Conservation (phyloP, 257 asterid genomes). For the Solanum lycopersicoides region DNA sequence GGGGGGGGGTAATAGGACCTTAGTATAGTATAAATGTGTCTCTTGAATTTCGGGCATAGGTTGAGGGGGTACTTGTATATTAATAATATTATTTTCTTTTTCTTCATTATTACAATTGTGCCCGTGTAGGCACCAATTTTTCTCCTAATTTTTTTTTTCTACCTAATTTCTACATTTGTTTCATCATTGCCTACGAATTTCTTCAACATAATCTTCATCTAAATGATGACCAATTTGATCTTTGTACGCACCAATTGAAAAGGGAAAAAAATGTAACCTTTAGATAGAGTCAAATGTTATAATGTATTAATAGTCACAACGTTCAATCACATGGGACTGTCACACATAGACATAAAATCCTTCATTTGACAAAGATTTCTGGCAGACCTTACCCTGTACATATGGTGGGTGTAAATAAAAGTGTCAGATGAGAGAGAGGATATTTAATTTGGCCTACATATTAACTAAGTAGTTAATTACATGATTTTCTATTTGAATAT, state of each 20-base stretch:
- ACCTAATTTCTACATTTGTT: background rate
- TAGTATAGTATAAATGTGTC: too few species aligned
- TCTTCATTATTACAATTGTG: background rate
- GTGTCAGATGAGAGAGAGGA: background rate
- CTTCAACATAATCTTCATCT: background rate
- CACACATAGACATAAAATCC: background rate
- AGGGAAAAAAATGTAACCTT: background rate
- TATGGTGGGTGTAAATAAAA: background rate
- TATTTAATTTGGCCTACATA: background rate
- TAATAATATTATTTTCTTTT: background rate
- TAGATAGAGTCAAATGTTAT: background rate
- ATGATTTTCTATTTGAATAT: background rate
- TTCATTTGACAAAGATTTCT: background rate
- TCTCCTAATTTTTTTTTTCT: background rate
- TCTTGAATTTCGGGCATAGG: too few species aligned
- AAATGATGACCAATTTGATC: background rate
- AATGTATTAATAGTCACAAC: background rate
- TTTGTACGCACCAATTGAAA: background rate
- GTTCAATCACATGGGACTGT: background rate
- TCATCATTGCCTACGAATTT: conserved; percentile 5
- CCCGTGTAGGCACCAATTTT: background rate
- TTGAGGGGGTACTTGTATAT: too few species aligned
- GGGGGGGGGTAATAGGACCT: too few species aligned
- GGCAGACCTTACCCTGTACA: background rate
- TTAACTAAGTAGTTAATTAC: background rate